Percentiles rank a stretch among this genome's conserved stretches.
These are phyloP conservation scores for Teratosphaeria gauchensis DNA, from an alignment of 2,329 filamentous ascomycete genomes.

Conservation along the genomic window DNA sequence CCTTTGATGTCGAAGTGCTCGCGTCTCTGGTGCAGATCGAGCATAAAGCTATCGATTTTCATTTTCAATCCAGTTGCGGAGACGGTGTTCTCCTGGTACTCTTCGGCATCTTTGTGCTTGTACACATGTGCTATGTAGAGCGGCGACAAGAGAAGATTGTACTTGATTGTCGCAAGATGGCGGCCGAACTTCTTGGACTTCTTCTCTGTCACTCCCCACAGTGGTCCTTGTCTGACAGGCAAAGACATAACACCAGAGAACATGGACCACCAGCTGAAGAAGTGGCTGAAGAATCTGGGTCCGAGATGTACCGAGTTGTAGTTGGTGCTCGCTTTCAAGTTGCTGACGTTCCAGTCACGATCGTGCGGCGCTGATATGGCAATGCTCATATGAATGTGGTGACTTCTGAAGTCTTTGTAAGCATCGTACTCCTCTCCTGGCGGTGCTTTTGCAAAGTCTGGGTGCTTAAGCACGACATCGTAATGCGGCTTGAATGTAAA, in stretches of 20 bases:
- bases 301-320: conserved; percentile 96
- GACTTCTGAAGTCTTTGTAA: conserved; percentile 91
- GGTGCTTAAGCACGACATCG: conserved; percentile 75
- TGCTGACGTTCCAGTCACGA: conserved; percentile 73
- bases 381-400: conserved; percentile 92
- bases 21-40: conserved; percentile 87
- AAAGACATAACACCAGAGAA: conserved; percentile 93
- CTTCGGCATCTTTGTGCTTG: conserved; percentile 93
- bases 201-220: conserved; percentile 90
- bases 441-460: conserved; percentile 55
- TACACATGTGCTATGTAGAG: conserved; percentile 95
- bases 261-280: conserved; percentile 95
- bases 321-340: conserved; percentile 67
- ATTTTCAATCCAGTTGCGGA: conserved; percentile 96
- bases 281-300: conserved; percentile 94
- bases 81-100: conserved; percentile 66
- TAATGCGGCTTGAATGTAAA: conserved; percentile 93
- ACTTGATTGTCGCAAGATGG: conserved; percentile 97
- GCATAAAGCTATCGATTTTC: conserved; percentile 90
- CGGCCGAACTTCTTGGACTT: conserved; percentile 97
- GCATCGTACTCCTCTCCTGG: conserved; percentile 65
- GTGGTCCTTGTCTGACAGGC: conserved; percentile 79
- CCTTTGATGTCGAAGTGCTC: conserved; percentile 82
- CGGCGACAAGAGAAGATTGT: conserved; percentile 83
- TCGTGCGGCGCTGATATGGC: conserved; percentile 80